These are phyloP conservation scores for Bacidia rubella DNA, from an alignment of 495 filamentous ascomycete genomes.

Conservation along the genomic window DNA sequence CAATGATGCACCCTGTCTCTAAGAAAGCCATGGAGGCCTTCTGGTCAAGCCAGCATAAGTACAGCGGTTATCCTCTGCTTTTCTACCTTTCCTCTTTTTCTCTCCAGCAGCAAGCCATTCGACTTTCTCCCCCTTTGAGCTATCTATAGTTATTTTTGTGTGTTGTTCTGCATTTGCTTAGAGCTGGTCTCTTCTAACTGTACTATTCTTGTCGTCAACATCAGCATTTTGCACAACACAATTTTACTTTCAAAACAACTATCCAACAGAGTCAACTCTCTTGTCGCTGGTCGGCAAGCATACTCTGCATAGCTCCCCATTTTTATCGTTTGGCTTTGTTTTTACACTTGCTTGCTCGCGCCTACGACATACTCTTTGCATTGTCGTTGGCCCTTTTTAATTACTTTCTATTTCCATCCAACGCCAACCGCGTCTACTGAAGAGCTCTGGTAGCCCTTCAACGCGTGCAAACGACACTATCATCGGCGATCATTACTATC, in stretches of 20 bases:
- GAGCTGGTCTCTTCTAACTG: conserved; percentile 22
- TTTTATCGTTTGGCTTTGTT: background rate
- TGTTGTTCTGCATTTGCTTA: conserved; percentile 9
- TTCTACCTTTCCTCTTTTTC: conserved; percentile 24
- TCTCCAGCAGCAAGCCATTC: conserved; percentile 63
- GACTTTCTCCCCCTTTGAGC: conserved; percentile 42
- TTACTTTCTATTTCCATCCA: conserved; percentile 15
- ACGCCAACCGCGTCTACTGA: conserved; percentile 5
- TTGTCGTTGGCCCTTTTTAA: conserved; percentile 1
- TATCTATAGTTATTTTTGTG: conserved; percentile 27
- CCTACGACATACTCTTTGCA: conserved; percentile 11
- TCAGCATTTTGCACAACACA: conserved; percentile 10
- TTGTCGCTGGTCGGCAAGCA: conserved; percentile 41
- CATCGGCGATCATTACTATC: conserved; percentile 2
- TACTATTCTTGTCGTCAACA: conserved; percentile 13
- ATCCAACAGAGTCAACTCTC: conserved; percentile 18
- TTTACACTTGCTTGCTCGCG: conserved; percentile 42
- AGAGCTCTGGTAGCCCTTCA: conserved; percentile 20
- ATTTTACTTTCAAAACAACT: conserved; percentile 22
- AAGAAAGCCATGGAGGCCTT: background rate
- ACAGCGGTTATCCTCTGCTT: conserved; percentile 6
- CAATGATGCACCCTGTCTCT: conserved; percentile 1
- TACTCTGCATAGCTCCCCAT: conserved; percentile 34
- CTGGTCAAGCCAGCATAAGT: conserved; percentile 8
- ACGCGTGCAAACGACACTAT: background rate